These are phyloP conservation scores for Schizothecium vesticola DNA, from an alignment of 495 filamentous ascomycete genomes.

Conservation along the genomic window DNA sequence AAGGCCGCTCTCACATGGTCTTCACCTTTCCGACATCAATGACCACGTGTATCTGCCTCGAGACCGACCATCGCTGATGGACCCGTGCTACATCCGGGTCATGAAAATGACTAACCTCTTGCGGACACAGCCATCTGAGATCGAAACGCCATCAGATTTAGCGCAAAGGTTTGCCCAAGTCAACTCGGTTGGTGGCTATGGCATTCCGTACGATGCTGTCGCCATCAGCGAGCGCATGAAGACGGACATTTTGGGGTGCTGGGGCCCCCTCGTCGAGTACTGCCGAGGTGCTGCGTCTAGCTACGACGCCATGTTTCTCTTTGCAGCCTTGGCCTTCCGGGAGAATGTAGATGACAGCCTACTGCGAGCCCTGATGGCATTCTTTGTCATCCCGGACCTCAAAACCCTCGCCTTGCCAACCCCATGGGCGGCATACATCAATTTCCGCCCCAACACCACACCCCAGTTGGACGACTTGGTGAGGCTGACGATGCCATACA, in stretches of 20 bases:
- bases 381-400: constrained; percentile 26
- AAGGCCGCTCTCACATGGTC: constrained; percentile 1
- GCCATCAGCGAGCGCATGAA: constrained; percentile 24
- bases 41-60: constrained; percentile 19
- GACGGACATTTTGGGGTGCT: constrained; percentile 30
- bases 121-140: constrained; percentile 17
- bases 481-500: constrained; percentile 20
- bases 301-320: constrained; percentile 27
- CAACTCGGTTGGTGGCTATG: constrained; percentile 34
- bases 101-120: constrained; percentile 29
- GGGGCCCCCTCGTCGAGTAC: constrained; percentile 34
- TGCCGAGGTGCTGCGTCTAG: constrained; percentile 17
- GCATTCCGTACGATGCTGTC: constrained; percentile 8
- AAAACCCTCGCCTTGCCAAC: constrained; percentile 23
- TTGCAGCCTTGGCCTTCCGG: constrained; percentile 30
- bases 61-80: constrained; percentile 11
- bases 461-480: constrained; percentile 28
- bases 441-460: constrained; percentile 24
- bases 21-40: neutral
- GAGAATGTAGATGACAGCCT: constrained; percentile 27
- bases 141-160: constrained; percentile 21
- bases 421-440: constrained; percentile 18
- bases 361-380: constrained; percentile 26
- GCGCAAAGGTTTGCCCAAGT: constrained; percentile 22
- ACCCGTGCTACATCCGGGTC: constrained; percentile 21